Percentiles rank a stretch among this genome's conserved stretches.
phyloP scores from a whole-genome alignment of 1,284 basidiomycete genomes.

The Inonotus obliquus region DNA sequence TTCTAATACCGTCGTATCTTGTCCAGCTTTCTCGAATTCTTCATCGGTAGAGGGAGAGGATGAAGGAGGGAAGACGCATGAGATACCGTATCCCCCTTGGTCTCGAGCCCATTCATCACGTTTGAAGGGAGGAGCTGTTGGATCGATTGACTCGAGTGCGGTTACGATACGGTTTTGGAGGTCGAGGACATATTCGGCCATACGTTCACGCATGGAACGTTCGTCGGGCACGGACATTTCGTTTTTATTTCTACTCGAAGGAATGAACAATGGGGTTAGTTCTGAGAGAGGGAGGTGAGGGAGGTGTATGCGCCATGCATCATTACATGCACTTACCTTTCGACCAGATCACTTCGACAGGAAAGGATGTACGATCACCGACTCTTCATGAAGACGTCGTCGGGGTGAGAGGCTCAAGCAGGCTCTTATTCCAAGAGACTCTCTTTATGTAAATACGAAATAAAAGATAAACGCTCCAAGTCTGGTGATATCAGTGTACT shows the following conservation, averaged over 20 bases:
- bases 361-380: no score
- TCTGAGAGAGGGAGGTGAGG: neutral
- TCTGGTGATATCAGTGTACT: neutral
- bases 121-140: constrained; percentile 67
- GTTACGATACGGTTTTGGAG: constrained; percentile 84
- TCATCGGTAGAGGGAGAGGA: constrained; percentile 22
- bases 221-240: constrained; percentile 29
- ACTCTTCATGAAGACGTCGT: no score
- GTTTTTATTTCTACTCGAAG: neutral
- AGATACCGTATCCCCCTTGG: constrained; percentile 83
- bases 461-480: neutral
- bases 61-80: constrained; percentile 79
- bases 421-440: no score
- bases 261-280: neutral
- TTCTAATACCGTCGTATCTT: constrained; percentile 63
- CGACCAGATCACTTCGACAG: no score
- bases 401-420: no score
- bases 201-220: constrained; percentile 71
- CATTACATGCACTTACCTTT: no score
- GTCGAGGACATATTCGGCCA: constrained; percentile 74
- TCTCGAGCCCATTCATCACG: constrained; percentile 85
- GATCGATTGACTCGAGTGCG: constrained; percentile 79
- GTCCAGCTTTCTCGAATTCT: neutral
- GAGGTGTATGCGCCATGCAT: neutral
- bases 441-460: no score